Base-by-base conservation (phyloP, 805 yeast species). In the Metschnikowia continentalis region DNA sequence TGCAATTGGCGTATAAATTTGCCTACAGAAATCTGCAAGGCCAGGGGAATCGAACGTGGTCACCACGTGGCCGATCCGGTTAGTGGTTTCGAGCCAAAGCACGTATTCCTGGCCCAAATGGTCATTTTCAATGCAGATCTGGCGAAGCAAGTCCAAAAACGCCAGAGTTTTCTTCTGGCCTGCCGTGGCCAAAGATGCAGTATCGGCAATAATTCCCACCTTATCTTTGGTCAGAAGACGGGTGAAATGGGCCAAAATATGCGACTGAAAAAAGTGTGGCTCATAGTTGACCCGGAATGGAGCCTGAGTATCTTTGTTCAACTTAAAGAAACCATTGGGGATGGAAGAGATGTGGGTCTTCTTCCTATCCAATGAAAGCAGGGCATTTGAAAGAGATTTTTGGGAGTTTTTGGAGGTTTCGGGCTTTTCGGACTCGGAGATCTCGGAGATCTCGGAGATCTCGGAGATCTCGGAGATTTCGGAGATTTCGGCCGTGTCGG, bases 51-150 rank as follows among this genome's bases (percentile, higher is more conserved):
- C 76, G 59, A 76, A 78, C 1, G 70, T 62, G 14, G 61, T 57
- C 33, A 64, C 56, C 26, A 80, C 61, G 22, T 62, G 58, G 17
- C 60, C 60, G 38, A 82, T 60, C 19, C 79, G 63, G 32, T 70
- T 67, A 22, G 75, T 63, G 40, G 82, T 68, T 60, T 80, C 83
- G 22, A 68, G 63, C 88, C 89, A 83, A 42, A 80, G 82, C 44
- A 76, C 72, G 55, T 68, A 74, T 36, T 73, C 72, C 5, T 63
- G 59, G 52, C 72, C 76, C 35, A 69, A 50, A 20, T 53, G 59
- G 43, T 62, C 59, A 30, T 52, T 45, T 13, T 54, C 59, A 15
- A 69, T 63, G 17, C 69, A 62, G 11, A 65, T 51, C 6, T 66
- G 55, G 48, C 65, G 61, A 15, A 78, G 61, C 39, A 80, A 66